These are phyloP conservation scores for Tarenaya hassleriana DNA, from an alignment of 345 rosid species.

Conservation along the genomic window DNA sequence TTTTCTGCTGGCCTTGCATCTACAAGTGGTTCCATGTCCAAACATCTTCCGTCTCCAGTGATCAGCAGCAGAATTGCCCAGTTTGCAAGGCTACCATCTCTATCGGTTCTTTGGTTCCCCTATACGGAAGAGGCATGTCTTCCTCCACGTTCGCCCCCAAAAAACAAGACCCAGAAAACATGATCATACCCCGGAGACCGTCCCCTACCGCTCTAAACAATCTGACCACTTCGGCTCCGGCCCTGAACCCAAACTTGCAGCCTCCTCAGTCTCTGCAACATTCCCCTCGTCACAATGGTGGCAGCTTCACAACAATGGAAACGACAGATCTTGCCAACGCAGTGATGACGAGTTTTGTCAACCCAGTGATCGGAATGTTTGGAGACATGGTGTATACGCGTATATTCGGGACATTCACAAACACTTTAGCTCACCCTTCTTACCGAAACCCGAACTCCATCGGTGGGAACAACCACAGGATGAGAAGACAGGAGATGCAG, in stretches of 20 bases:
- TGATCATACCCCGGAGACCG: conserved; percentile 60
- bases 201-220: conserved; percentile 24
- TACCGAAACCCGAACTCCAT: conserved; percentile 34
- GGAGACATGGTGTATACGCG: conserved; percentile 52
- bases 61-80: conserved; percentile 56
- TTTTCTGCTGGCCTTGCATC: conserved; percentile 87
- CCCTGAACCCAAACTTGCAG: conserved; percentile 19
- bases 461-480: conserved; percentile 42
- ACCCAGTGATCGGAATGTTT: conserved; percentile 51
- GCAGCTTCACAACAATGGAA: conserved; percentile 32
- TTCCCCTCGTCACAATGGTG: conserved; percentile 24
- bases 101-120: conserved; percentile 66
- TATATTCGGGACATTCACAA: conserved; percentile 44
- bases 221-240: conserved; percentile 13
- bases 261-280: conserved; percentile 13
- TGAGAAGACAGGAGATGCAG: conserved; percentile 71
- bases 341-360: conserved; percentile 35
- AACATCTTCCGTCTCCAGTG: conserved; percentile 35
- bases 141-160: conserved; percentile 33
- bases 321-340: conserved; percentile 40
- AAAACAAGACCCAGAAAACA: conserved; percentile 22
- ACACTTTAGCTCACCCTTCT: conserved; percentile 44
- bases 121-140: conserved; percentile 69
- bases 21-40: conserved; percentile 47
- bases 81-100: conserved; percentile 74